Evolutionary conservation across 495 filamentous ascomycete species (phyloP), one percentile per base, ranked within the genome.

Genomic region (Xylaria cubensis): DNA sequence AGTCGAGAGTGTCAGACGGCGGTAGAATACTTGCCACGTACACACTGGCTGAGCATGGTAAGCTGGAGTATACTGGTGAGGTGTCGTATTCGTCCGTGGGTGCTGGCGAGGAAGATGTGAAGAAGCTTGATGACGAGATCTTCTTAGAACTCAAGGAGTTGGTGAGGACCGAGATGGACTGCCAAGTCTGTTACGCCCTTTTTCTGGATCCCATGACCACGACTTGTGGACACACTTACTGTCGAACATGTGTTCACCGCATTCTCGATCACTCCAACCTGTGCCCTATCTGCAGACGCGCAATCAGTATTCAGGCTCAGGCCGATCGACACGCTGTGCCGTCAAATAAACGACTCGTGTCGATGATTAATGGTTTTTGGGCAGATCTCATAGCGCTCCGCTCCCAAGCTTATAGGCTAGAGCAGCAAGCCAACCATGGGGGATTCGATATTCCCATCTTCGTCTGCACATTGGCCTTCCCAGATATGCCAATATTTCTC

Each of bases 211-310:
- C 94, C 10, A 82, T 94, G 74, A 97, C 94, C 1, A 95, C 93
- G 0, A 83, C 88, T 24, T 97, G 94, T 75, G 94, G 94, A 5
- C 94, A 97, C 79, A 97, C 94, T 0, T 95, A 95, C 79, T 97
- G 94, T 79, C 90, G 92, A 41, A 85, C 87, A 70, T 97, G 94
- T 78, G 82, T 97, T 15, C 86, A 90, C 32, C 88, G 91, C 53
- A 88, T 92, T 15, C 80, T 94, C 48, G 92, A 94, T 77, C 91
- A 95, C 76, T 91, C 92, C 26, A 86, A 88, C 72, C 82, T 91
- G 55, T 97, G 94, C 74, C 93, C 94, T 0, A 85, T 93, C 12
- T 97, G 94, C 76, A 90, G 94, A 62, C 86, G 90, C 68, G 78
- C 81, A 34, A 80, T 96, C 24, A 84, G 87, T 36, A 88, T 94